Conservation (phyloP, 2,329 filamentous ascomycete species). For the Pseudopithomyces maydicus region DNA sequence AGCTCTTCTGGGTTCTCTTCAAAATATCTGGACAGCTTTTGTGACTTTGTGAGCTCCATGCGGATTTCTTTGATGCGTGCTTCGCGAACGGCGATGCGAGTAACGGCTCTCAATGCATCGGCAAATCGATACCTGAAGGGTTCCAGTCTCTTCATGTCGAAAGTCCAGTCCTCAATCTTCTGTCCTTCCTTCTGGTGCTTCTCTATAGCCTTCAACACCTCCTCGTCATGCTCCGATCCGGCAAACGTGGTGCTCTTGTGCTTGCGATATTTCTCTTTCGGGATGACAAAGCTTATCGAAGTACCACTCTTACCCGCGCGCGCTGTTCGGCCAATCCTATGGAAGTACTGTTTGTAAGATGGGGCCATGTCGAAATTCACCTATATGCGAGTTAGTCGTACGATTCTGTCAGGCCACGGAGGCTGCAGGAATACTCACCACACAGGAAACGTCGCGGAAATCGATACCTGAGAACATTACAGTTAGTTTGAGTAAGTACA, state of each 20-base stretch:
- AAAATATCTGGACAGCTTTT: constrained; percentile 85
- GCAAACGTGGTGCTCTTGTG: constrained; percentile 84
- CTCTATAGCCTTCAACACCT: constrained; percentile 77
- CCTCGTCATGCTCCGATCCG: constrained; percentile 67
- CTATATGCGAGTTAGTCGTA: too few species aligned
- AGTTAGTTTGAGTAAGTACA: too few species aligned
- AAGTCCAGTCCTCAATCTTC: constrained; percentile 86
- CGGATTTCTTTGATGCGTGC: constrained; percentile 86
- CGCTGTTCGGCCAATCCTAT: constrained; percentile 92
- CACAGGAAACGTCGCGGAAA: constrained; percentile 71
- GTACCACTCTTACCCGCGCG: constrained; percentile 91
- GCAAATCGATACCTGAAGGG: constrained; percentile 88
- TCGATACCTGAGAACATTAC: constrained; percentile 63
- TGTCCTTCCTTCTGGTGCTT: constrained; percentile 82
- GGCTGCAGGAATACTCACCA: neutral
- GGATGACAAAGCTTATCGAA: constrained; percentile 93
- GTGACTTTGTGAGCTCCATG: constrained; percentile 88
- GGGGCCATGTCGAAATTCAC: constrained; percentile 96
- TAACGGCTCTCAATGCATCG: constrained; percentile 88
- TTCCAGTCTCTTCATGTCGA: constrained; percentile 93
- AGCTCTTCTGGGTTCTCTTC: constrained; percentile 95
- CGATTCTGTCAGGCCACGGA: too few species aligned
- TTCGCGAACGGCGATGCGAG: constrained; percentile 85
- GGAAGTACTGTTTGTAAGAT: constrained; percentile 90
- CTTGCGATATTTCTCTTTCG: constrained; percentile 79